These are phyloP conservation scores for Neospora caninum DNA, from an alignment of 169 alveolate genomes.

Conservation along the genomic window DNA sequence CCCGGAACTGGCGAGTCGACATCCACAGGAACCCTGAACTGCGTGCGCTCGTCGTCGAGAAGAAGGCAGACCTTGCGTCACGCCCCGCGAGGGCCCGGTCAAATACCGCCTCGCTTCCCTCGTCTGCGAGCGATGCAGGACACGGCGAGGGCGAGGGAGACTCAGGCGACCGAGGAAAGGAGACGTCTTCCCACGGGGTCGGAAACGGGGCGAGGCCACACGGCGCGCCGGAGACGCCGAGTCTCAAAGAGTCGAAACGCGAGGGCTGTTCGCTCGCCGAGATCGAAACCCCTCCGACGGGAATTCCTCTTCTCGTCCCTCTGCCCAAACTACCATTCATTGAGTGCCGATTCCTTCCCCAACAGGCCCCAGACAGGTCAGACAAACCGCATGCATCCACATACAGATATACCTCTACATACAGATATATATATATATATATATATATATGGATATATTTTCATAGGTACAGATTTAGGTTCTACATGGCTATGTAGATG, in stretches of 20 bases:
- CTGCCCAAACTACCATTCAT: constrained; percentile 14
- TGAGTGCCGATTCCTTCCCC: constrained; percentile 25
- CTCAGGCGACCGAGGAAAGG: neutral
- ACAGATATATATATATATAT: neutral
- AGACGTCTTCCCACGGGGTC: too few species aligned
- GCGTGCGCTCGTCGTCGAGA: neutral
- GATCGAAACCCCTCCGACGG: neutral
- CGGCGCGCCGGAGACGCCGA: neutral
- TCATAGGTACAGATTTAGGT: neutral
- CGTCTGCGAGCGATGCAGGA: too few species aligned
- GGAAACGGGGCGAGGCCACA: too few species aligned
- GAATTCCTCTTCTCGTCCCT: neutral
- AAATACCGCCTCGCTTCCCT: too few species aligned
- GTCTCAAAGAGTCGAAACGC: neutral
- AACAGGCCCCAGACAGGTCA: constrained; percentile 4
- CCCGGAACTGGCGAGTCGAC: neutral
- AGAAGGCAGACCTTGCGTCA: neutral
- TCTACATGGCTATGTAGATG: too few species aligned
- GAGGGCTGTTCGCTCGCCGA: too few species aligned
- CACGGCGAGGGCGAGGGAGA: neutral
- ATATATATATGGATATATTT: neutral
- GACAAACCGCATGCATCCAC: neutral
- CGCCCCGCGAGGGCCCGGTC: neutral
- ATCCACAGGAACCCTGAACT: neutral
- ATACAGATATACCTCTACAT: too few species aligned